These are phyloP conservation scores for Trichoderma koningii DNA, from an alignment of 2,329 filamentous ascomycete species.

Conservation along the genomic window DNA sequence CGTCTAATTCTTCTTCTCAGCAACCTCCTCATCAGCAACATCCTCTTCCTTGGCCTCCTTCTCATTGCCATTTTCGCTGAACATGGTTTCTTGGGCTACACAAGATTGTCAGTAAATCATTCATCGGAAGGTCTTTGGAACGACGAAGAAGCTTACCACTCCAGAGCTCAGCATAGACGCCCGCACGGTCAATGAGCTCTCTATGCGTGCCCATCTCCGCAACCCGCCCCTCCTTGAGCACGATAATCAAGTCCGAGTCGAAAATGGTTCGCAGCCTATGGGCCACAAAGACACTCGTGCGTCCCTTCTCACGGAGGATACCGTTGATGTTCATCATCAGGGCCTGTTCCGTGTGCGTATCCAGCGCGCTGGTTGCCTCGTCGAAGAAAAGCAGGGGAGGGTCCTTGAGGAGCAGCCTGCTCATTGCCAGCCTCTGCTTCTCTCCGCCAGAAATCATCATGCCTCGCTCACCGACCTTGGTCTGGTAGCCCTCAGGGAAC, in stretches of 20 bases:
- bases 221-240: constrained; percentile 80
- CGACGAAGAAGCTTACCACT: constrained; percentile 58
- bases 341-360: constrained; percentile 91
- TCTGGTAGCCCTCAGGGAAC: constrained; percentile 88
- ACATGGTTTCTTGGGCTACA: constrained; percentile 64
- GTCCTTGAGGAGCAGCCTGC: constrained; percentile 82
- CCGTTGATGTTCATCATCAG: constrained; percentile 90
- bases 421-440: constrained; percentile 87
- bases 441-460: constrained; percentile 97
- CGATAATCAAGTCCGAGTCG: constrained; percentile 90
- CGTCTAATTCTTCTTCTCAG: constrained; percentile 29
- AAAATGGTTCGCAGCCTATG: constrained; percentile 91
- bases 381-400: constrained; percentile 92
- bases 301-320: constrained; percentile 81
- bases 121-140: neutral
- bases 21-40: constrained; percentile 30
- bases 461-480: constrained; percentile 88
- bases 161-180: constrained; percentile 89
- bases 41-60: constrained; percentile 38
- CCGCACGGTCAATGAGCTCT: constrained; percentile 74
- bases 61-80: constrained; percentile 50
- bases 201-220: constrained; percentile 87
- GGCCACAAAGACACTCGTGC: constrained; percentile 93
- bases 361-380: constrained; percentile 87
- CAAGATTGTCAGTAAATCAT: neutral